A percentile compares a stretch with the other conserved stretches of the same genome.
These are phyloP conservation scores for Azolla pinnata DNA, from an alignment of 75 land plant genomes.

Conservation along the genomic window DNA sequence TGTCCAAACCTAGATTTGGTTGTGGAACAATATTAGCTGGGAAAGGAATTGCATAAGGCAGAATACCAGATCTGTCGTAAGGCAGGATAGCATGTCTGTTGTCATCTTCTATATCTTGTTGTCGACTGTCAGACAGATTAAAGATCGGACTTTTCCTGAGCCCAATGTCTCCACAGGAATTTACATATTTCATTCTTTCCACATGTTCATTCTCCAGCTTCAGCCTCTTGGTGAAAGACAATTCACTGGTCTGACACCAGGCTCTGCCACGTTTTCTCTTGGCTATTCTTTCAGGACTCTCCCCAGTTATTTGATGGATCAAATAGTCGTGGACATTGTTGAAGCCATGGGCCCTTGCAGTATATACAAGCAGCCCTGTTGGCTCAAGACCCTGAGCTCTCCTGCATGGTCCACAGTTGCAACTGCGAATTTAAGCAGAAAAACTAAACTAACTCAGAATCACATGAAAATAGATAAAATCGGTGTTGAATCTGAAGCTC, in stretches of 20 bases:
- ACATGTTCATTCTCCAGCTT: no score
- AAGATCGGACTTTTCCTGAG: no score
- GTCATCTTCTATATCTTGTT: no score
- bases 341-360: slow-evolving; percentile 26
- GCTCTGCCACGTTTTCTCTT: slow-evolving; percentile 5
- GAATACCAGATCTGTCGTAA: no score
- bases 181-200: no score
- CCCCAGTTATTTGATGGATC: slow-evolving; percentile 22
- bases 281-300: slow-evolving; percentile 7
- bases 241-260: slow-evolving; percentile 9
- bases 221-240: not conserved
- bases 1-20: no score
- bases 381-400: slow-evolving; percentile 22
- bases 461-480: not conserved
- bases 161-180: no score
- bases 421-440: slow-evolving; percentile 14
- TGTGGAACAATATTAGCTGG: no score
- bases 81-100: no score
- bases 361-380: slow-evolving; percentile 19
- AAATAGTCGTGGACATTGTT: slow-evolving; percentile 37
- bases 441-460: not conserved
- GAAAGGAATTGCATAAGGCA: no score
- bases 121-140: no score
- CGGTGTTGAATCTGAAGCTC: not conserved
- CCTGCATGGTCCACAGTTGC: slow-evolving; percentile 48